phyloP scores from a whole-genome alignment of 2,329 filamentous ascomycete genomes.

The Sclerotiophoma versabilis region DNA sequence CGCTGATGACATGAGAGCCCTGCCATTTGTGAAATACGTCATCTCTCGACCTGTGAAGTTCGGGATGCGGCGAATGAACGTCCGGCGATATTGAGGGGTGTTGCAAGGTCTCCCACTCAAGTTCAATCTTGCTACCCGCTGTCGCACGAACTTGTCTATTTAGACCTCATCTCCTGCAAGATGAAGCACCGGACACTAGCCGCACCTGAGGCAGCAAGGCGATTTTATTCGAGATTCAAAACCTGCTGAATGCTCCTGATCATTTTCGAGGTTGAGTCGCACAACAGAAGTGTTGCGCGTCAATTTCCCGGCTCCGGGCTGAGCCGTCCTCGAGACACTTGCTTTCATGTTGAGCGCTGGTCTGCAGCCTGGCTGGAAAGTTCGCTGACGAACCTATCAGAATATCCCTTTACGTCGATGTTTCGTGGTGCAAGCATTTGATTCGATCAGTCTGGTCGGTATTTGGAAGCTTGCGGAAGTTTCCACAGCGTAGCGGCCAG shows the following conservation, averaged over 20 bases:
- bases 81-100: slow-evolving; percentile 22
- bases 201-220: slow-evolving; percentile 23
- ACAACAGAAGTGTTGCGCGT: slow-evolving; percentile 13
- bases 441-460: not conserved
- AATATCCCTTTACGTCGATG: not conserved
- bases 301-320: slow-evolving; percentile 6
- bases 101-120: slow-evolving; percentile 20
- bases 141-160: slow-evolving; percentile 26
- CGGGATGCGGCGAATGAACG: slow-evolving; percentile 14
- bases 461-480: not conserved
- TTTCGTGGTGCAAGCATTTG: slow-evolving; percentile 3
- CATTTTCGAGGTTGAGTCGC: slow-evolving; percentile 17
- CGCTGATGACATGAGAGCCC: not conserved
- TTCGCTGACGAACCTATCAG: not conserved
- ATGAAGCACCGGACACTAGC: slow-evolving; percentile 28
- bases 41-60: slow-evolving; percentile 26
- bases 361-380: not conserved
- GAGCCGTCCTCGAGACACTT: slow-evolving; percentile 5
- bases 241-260: slow-evolving; percentile 14
- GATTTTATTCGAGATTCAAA: slow-evolving; percentile 3
- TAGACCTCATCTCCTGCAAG: slow-evolving; percentile 28
- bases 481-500: not conserved
- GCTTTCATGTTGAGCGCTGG: slow-evolving; percentile 1
- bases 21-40: slow-evolving; percentile 21
- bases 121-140: slow-evolving; percentile 29